Evolutionary conservation across 257 asterid genomes (phyloP).

Genomic region (Jacaranda mimosifolia): DNA sequence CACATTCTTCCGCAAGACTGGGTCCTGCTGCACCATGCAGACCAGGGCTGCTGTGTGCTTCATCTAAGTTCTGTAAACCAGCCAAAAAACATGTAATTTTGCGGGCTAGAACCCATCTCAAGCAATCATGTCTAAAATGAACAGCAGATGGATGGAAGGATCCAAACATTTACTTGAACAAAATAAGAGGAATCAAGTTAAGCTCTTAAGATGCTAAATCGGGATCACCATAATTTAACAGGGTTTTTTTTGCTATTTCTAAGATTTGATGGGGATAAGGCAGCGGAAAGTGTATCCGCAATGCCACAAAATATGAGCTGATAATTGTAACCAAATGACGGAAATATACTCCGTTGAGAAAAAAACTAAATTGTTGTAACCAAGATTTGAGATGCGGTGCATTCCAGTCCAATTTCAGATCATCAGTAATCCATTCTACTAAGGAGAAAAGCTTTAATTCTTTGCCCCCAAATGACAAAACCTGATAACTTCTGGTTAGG

Average conservation of each 20-base stretch:
- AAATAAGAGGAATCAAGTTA: constrained; percentile 27
- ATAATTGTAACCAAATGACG: neutral
- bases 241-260: neutral
- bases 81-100: constrained; percentile 34
- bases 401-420: neutral
- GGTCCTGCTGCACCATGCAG: constrained; percentile 99
- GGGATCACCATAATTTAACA: constrained; percentile 16
- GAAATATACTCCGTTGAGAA: neutral
- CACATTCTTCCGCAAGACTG: constrained; percentile 93
- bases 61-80: constrained; percentile 83
- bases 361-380: neutral
- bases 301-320: neutral
- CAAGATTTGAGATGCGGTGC: neutral
- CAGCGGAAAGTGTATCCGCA: neutral
- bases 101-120: constrained; percentile 31
- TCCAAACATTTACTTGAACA: constrained; percentile 20
- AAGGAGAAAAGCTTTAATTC: neutral
- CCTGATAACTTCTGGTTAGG: neutral
- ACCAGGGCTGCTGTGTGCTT: constrained; percentile 98
- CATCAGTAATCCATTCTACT: constrained; percentile 7
- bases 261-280: neutral
- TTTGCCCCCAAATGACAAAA: neutral
- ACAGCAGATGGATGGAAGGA: neutral
- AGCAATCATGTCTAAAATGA: constrained; percentile 14
- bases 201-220: constrained; percentile 4